These are phyloP conservation scores for Wickerhamiella sergipiensis DNA, from an alignment of 805 yeast species.

Conservation along the genomic window DNA sequence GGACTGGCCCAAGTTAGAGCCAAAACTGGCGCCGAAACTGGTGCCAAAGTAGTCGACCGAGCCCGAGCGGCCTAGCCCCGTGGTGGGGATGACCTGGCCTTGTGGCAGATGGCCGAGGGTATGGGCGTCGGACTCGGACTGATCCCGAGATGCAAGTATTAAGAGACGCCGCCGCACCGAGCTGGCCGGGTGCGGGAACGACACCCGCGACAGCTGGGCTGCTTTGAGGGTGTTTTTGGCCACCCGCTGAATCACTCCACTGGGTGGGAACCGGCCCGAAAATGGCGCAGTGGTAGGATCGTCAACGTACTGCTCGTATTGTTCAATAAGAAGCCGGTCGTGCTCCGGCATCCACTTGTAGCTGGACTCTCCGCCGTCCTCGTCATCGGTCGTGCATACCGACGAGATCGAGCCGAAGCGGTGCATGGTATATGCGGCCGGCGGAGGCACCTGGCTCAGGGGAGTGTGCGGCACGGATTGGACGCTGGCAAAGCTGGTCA, in stretches of 20 bases:
- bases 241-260: conserved; percentile 48
- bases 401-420: conserved; percentile 21
- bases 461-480: conserved; percentile 19
- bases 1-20: conserved; percentile 4
- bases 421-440: conserved; percentile 8
- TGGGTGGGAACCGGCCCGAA: conserved; percentile 49
- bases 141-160: conserved; percentile 13
- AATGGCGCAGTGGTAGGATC: conserved; percentile 59
- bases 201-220: conserved; percentile 17
- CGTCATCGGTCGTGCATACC: conserved; percentile 20
- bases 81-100: background rate
- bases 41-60: background rate
- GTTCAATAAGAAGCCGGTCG: conserved; percentile 33
- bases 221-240: conserved; percentile 39
- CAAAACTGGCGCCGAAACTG: background rate
- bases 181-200: conserved; percentile 22
- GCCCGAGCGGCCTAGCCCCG: background rate
- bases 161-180: conserved; percentile 24
- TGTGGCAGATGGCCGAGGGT: background rate
- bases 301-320: conserved; percentile 35
- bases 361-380: conserved; percentile 12
- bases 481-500: conserved; percentile 3
- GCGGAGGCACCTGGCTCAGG: conserved; percentile 12
- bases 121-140: conserved; percentile 5
- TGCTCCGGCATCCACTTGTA: conserved; percentile 21